Evolutionary conservation across 2,329 filamentous ascomycete species (phyloP).

Genomic region (Penicillium sp.): DNA sequence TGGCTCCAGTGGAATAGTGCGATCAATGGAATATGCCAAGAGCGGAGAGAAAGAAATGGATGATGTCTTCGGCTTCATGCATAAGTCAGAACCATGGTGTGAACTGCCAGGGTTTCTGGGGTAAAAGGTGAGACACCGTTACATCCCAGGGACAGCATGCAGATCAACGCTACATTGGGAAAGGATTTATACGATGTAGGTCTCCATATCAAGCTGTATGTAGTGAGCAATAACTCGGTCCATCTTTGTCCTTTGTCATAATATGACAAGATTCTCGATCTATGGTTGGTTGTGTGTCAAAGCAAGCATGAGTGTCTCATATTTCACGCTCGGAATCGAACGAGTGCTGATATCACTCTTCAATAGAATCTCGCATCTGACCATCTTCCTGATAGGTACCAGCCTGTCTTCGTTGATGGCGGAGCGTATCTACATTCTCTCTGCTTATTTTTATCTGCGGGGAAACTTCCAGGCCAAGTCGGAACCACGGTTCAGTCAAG

Average conservation of each 20-base stretch:
- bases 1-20: neutral
- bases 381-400: neutral
- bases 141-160: slow-evolving; percentile 16
- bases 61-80: neutral
- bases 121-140: slow-evolving; percentile 22
- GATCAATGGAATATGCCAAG: slow-evolving; percentile 6
- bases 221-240: neutral
- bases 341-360: neutral
- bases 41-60: neutral
- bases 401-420: neutral
- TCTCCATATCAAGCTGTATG: neutral
- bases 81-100: neutral
- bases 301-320: slow-evolving; percentile 2
- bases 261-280: neutral
- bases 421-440: neutral
- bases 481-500: neutral
- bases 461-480: neutral
- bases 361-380: neutral
- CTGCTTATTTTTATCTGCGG: neutral
- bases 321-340: neutral
- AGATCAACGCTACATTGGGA: slow-evolving; percentile 3
- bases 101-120: slow-evolving; percentile 7
- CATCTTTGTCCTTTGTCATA: neutral
- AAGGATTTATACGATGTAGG: slow-evolving; percentile 1
- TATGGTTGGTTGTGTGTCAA: slow-evolving; percentile 24